Evolutionary conservation across 2,329 filamentous ascomycete species (phyloP), one percentile per base, ranked within the genome.

Genomic region (Tolypocladium amazonense): DNA sequence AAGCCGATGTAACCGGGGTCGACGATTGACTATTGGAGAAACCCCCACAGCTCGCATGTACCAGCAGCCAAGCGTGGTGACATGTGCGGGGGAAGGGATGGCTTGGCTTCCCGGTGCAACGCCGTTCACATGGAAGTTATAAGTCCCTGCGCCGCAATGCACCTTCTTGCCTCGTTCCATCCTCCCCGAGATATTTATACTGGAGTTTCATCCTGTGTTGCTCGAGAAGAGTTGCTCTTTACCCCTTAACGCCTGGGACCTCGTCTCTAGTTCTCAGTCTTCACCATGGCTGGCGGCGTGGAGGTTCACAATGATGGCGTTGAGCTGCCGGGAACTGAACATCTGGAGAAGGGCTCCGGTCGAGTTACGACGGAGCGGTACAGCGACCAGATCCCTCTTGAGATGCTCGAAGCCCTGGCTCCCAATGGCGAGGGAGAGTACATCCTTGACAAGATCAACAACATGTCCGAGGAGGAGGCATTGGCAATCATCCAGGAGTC

Each of bases 391-490:
- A 75, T 77, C 56, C 64, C 74, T 7, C 70, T 71, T 37, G 68
- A 73, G 59, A 69, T 74, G 64, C 71, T 77, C 45, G 73, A 76
- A 60, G 70, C 70, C 56, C 65, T 78, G 45, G 76, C 75, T 1
- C 76, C 76, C 37, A 77, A 76, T 52, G 75, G 73, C 53, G 75
- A 78, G 61, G 66, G 27, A 30, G 63, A 62, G 23, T 76, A 75
- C 63, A 75, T 78, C 57, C 65, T 76, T 27, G 69, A 71, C 39
- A 75, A 71, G 63, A 73, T 78, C 64, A 74, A 76, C 62, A 67
- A 62, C 62, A 77, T 78, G 74, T 69, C 65, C 52, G 74, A 75
- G 66, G 75, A 76, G 35, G 75, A 77, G 59, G 76, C 76, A 0
- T 35, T 75, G 6, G 71, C 68, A 33, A 76, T 77, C 56, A 61